phyloP scores from a whole-genome alignment of 208 protist species.

The Borovskyia barvae region DNA sequence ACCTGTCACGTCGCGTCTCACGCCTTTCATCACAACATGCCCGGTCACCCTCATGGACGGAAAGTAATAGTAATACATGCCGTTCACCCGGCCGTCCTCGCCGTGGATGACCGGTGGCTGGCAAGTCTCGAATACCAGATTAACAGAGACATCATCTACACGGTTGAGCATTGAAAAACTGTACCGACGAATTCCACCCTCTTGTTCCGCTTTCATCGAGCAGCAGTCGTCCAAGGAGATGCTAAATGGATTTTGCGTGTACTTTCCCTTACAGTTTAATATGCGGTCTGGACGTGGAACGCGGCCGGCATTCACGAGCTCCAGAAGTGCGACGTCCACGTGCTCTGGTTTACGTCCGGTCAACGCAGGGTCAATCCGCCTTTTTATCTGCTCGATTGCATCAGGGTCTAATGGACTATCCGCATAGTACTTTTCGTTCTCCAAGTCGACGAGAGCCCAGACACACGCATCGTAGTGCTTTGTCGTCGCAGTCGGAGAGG shows the following conservation, averaged over 20 bases:
- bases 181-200: conserved; percentile 20
- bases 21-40: conserved; percentile 24
- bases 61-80: conserved; percentile 65
- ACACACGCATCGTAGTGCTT: conserved; percentile 40
- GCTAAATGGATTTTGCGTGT: conserved; percentile 20
- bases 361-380: conserved; percentile 18
- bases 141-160: conserved; percentile 18
- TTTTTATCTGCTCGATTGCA: conserved; percentile 21
- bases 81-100: conserved; percentile 34
- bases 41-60: conserved; percentile 38
- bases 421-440: conserved; percentile 40
- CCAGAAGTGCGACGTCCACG: conserved; percentile 26
- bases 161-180: conserved; percentile 27
- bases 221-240: conserved; percentile 36
- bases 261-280: conserved; percentile 21
- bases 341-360: conserved; percentile 8
- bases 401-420: conserved; percentile 46
- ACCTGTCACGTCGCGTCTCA: conserved; percentile 24
- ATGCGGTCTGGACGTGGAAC: conserved; percentile 39
- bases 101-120: conserved; percentile 26
- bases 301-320: conserved; percentile 30
- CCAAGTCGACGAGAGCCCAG: conserved; percentile 54
- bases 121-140: conserved; percentile 28
- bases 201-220: conserved; percentile 12
- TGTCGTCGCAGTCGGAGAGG: conserved; percentile 3